phyloP scores from a whole-genome alignment of 371 early-diverging fungal genomes.

The Mortierella sp. region DNA sequence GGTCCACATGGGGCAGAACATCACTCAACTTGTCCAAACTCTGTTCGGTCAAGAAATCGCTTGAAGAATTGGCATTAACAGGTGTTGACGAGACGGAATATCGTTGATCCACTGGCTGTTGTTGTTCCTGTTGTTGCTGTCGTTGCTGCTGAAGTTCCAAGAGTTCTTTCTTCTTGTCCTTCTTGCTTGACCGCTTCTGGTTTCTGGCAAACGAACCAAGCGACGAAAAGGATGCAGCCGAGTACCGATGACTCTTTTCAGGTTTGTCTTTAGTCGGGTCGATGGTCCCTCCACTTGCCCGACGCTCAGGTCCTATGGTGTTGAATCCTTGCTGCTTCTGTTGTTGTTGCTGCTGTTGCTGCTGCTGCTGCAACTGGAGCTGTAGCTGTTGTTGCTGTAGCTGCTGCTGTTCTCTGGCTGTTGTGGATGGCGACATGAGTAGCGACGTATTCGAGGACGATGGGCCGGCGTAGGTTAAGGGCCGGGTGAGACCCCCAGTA shows the following conservation, averaged over 20 bases:
- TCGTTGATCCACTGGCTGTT: slow-evolving; percentile 19
- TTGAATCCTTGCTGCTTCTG: slow-evolving; percentile 6
- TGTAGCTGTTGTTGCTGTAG: slow-evolving; percentile 1
- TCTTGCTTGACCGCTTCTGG: slow-evolving; percentile 39
- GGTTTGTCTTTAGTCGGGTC: slow-evolving; percentile 15
- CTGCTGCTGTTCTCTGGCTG: not conserved
- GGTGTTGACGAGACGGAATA: slow-evolving; percentile 29
- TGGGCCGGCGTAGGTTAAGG: slow-evolving; percentile 35
- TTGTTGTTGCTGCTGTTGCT: too few species aligned
- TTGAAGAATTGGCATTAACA: slow-evolving; percentile 8
- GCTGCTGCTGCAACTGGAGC: too few species aligned
- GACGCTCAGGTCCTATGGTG: not conserved
- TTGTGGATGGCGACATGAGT: slow-evolving; percentile 22
- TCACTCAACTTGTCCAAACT: slow-evolving; percentile 55
- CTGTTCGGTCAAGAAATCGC: slow-evolving; percentile 42
- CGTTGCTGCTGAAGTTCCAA: slow-evolving; percentile 14
- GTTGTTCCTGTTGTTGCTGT: slow-evolving; percentile 21
- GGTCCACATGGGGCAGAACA: slow-evolving; percentile 56
- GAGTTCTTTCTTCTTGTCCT: slow-evolving; percentile 25
- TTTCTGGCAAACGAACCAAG: slow-evolving; percentile 33
- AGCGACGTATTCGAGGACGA: slow-evolving; percentile 25
- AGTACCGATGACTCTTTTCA: slow-evolving; percentile 33
- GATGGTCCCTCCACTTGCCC: not conserved
- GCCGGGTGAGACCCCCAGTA: slow-evolving; percentile 28
- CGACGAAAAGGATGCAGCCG: slow-evolving; percentile 40